A percentile compares a stretch with the other conserved stretches of the same genome.
These are phyloP conservation scores for Brassica carinata DNA, from an alignment of 345 rosid species.

Conservation along the genomic window DNA sequence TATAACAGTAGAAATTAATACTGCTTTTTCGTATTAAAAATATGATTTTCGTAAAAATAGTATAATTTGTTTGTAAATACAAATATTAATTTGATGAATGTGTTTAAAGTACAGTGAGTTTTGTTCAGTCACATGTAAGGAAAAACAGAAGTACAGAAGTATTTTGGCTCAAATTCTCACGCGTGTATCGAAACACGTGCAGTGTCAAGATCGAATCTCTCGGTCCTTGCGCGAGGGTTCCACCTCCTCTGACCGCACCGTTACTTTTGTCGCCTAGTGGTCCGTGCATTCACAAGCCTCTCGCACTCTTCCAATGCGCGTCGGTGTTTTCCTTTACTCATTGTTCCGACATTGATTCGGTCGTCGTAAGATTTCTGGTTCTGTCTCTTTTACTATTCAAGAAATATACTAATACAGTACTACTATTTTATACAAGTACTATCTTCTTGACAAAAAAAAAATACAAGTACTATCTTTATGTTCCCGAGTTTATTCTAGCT, in stretches of 20 bases:
- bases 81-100: background rate
- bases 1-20: no score
- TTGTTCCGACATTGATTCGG: slow-evolving; percentile 44
- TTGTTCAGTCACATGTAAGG: slow-evolving; percentile 37
- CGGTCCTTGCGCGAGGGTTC: slow-evolving; percentile 13
- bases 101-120: slow-evolving; percentile 14
- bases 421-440: background rate
- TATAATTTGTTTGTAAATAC: background rate
- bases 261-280: slow-evolving; percentile 45
- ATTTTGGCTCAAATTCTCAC: slow-evolving; percentile 35
- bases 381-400: slow-evolving; percentile 21
- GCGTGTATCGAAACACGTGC: slow-evolving; percentile 35
- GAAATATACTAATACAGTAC: background rate
- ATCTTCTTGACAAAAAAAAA: no score
- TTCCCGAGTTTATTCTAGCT: background rate
- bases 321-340: slow-evolving; percentile 15
- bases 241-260: slow-evolving; percentile 19
- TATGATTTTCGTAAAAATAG: background rate
- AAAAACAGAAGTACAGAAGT: slow-evolving; percentile 30
- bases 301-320: slow-evolving; percentile 40
- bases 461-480: no score
- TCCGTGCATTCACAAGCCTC: slow-evolving; percentile 42
- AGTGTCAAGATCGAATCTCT: slow-evolving; percentile 39
- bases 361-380: slow-evolving; percentile 26
- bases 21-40: no score